Evolutionary conservation across 495 filamentous ascomycete species (phyloP).

Genomic region (Penicillium chermesinum): DNA sequence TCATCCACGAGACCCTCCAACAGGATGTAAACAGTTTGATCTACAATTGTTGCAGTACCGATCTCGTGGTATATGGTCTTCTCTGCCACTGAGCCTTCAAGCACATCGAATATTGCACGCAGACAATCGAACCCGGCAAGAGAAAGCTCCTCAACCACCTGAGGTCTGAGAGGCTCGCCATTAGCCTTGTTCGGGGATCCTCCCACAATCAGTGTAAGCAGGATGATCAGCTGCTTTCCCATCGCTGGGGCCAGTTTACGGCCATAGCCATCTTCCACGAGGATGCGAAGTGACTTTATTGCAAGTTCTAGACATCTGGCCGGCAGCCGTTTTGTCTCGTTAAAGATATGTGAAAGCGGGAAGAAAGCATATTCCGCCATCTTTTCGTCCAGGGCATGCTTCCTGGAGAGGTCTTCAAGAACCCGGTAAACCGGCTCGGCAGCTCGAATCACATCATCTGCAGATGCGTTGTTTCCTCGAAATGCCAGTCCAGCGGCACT

Average conservation of each 20-base stretch:
- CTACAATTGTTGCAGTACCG: constrained; percentile 61
- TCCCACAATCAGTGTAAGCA: constrained; percentile 74
- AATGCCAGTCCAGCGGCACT: constrained; percentile 63
- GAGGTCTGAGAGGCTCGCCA: constrained; percentile 27
- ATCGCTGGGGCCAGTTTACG: constrained; percentile 59
- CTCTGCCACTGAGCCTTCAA: constrained; percentile 41
- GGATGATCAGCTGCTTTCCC: constrained; percentile 76
- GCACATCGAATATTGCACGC: constrained; percentile 42
- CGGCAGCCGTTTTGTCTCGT: constrained; percentile 64
- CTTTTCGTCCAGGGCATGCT: constrained; percentile 64
- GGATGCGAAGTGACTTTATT: constrained; percentile 63
- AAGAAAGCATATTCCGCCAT: constrained; percentile 94
- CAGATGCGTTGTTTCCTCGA: constrained; percentile 46
- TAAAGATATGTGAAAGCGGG: constrained; percentile 82
- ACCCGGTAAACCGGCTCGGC: constrained; percentile 49
- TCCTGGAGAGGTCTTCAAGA: constrained; percentile 47
- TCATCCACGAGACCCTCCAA: constrained; percentile 64
- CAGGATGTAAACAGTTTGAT: constrained; percentile 74
- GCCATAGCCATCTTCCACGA: constrained; percentile 77
- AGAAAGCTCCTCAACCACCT: constrained; percentile 62
- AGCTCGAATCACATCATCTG: constrained; percentile 50
- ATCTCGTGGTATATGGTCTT: constrained; percentile 54
- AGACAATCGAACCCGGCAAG: constrained; percentile 58
- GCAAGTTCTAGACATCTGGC: constrained; percentile 68
- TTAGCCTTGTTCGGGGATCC: constrained; percentile 53